Base-by-base conservation (phyloP, 139 green algal species). In the Micromonas commoda region DNA sequence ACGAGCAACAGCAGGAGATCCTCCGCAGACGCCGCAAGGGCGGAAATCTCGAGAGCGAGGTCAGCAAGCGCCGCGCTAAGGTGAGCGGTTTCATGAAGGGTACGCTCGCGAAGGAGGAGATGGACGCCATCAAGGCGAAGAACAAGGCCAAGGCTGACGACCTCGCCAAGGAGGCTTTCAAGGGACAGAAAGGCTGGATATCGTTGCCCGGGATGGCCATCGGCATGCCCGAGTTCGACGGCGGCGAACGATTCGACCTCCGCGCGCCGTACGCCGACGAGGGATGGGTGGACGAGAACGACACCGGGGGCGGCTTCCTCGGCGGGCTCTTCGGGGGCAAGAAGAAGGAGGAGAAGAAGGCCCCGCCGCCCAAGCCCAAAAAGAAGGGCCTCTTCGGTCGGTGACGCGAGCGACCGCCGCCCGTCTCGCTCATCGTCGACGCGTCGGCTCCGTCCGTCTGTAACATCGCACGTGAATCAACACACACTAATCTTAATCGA, bases 161-260 rank as follows among this genome's bases (percentile, higher is more conserved):
- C 51, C 31, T 83, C 29, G 64, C 68, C 23, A 80, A 80, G 61
- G 78, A 83, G 5, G 53, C 57, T 1, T 24, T 71, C 2, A 74
- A 82, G 29, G 64, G 39, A 0, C 26, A 45, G 23, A 74, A 82
- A 24, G 64, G 39, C 0, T 37, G 75, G 23, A 82, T 82, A 57
- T 33, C 69, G 28, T 38, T 87, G 23, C 82, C 82, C 20, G 77
- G 81, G 33, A 45, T 29, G 6, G 35, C 77, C 21, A 76, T 88
- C 64, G 83, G 82, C 21, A 82, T 83, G 60, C 75, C 79, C 23
- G 82, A 89, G 76, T 88, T 87, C 65, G 85, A 89, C 54, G 75
- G 78, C 13, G 85, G 85, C 2, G 87, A 91, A 67, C 73, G 88
- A 1, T 91, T 91, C 73, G 87, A 91, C 32, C 65, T 91, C 26